Evolutionary conservation across 441 rosid genomes (phyloP), one percentile per base, ranked within the genome.

Genomic region (Bruguiera hainesii): DNA sequence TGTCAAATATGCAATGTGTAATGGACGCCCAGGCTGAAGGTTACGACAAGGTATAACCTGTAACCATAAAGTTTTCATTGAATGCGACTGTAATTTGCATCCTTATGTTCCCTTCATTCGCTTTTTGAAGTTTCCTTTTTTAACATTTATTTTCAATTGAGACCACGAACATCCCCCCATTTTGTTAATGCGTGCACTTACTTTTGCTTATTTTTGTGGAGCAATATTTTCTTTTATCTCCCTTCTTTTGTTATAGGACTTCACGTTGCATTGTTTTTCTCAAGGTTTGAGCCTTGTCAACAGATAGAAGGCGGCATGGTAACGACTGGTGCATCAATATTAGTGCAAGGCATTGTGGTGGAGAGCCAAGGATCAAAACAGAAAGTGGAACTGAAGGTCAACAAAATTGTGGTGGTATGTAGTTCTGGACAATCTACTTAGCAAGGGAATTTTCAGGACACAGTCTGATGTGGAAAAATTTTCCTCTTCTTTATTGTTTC

Each of bases 1-100:
- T 94, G 66, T 89, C 98, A 1, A 94, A 87, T 65, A 84, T 94
- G 97, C 99, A 94, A 89, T 91, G 98, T 67, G 98, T 91, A 61
- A 66, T 94, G 89, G 82, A 72, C 61, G 72, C 82, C 0, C 92
- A 91, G 23, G 89, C 89, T 25, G 90, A 91, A 57, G 97, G 99
- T 18, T 87, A 85, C 72, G 94, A 91, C 82, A 93, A 89, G 96
- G 98, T 94, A 80, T 57, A 7, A 33, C 7, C 37, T 33, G 37
- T 33, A 33, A 7, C 37, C 37, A 7, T 7, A 7, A 33, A 33
- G 37, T 33, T 33, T 33, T 33, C 37, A 33, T 33, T 33, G 9
- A 7, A 33, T 33, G 37, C 9, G 2, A 33, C 9, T 33, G 37
- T 33, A 0, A 37, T 37, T 37, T 10, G 2, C 3, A 10, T 37